phyloP scores from a whole-genome alignment of 768 basidiomycete genomes.

The Leccinum subtestaceum region DNA sequence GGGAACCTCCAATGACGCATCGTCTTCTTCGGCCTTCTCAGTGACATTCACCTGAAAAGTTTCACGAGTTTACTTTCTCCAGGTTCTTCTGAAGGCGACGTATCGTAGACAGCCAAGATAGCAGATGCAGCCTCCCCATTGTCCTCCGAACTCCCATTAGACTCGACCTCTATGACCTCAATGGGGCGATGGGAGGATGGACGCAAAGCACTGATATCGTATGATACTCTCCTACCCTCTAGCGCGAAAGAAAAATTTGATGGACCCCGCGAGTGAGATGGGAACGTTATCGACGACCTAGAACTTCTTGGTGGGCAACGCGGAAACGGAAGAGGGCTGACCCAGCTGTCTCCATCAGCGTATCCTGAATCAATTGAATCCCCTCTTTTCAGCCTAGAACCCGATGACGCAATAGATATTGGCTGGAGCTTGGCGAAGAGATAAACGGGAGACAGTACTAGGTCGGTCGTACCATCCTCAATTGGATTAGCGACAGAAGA shows the following conservation, averaged over 20 bases:
- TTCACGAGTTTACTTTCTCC: background rate
- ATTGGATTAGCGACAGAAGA: background rate
- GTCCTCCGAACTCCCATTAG: conserved; percentile 13
- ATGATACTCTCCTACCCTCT: conserved; percentile 13
- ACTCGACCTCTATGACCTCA: conserved; percentile 10
- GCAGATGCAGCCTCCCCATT: conserved; percentile 21
- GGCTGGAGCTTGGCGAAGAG: conserved; percentile 47
- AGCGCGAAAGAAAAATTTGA: conserved; percentile 9
- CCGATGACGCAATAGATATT: conserved; percentile 27
- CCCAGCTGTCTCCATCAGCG: conserved; percentile 44
- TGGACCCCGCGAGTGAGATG: conserved; percentile 6
- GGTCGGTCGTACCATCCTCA: conserved; percentile 12
- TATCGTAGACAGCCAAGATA: conserved; percentile 20
- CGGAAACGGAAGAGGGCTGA: conserved; percentile 41
- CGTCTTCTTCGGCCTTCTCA: conserved; percentile 3
- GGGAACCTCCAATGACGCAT: background rate
- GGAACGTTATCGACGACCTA: conserved; percentile 42
- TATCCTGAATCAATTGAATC: conserved; percentile 61
- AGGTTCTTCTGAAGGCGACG: conserved; percentile 8
- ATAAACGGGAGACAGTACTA: conserved; percentile 60
- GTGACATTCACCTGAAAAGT: conserved; percentile 3
- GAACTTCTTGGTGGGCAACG: conserved; percentile 48
- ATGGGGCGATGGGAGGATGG: conserved; percentile 6
- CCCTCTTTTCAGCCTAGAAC: conserved; percentile 27
- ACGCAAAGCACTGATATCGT: conserved; percentile 11